Base-by-base conservation (phyloP, 2,329 filamentous ascomycete genomes). In the Thelonectria blattea region DNA sequence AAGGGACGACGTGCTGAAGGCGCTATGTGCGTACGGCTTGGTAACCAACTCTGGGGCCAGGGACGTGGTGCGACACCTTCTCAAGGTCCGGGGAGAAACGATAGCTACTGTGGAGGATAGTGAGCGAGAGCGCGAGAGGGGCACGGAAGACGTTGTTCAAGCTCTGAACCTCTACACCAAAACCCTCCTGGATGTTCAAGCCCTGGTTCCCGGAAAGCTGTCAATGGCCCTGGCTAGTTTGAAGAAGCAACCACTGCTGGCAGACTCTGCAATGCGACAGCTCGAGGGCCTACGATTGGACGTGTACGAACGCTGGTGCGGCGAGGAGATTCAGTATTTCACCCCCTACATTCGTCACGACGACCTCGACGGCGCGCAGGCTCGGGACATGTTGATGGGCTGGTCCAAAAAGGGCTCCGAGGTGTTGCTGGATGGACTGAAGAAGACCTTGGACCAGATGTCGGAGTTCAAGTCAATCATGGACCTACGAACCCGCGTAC, bases 301-400 rank as follows among this genome's bases (percentile, higher is more conserved):
- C 71, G 78, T 95, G 10, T 88, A 92, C 69, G 87, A 89, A 64
- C 83, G 84, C 18, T 96, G 93, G 91, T 91, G 95, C 63, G 85
- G 90, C 17, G 88, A 93, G 8, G 92, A 96, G 61, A 91, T 97
- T 43, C 86, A 86, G 48, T 90, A 90, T 65, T 97, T 96, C 72
- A 94, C 88, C 1, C 93, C 93, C 0, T 97, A 92, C 78, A 91
- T 96, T 37, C 88, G 91, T 30, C 88, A 96, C 68, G 91, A 93
- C 65, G 91, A 95, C 65, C 75, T 91, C 5, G 84, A 88, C 22
- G 85, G 83, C 18, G 76, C 80, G 22, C 83, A 87, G 61, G 85
- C 86, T 1, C 81, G 83, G 43, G 83, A 86, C 2, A 86, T 86
- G 74, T 81, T 92, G 14, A 82, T 81, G 20, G 73, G 72, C 27